Evolutionary conservation across 2,329 filamentous ascomycete genomes (phyloP), one percentile per base, ranked within the genome.

Genomic region (Apiospora hydei): DNA sequence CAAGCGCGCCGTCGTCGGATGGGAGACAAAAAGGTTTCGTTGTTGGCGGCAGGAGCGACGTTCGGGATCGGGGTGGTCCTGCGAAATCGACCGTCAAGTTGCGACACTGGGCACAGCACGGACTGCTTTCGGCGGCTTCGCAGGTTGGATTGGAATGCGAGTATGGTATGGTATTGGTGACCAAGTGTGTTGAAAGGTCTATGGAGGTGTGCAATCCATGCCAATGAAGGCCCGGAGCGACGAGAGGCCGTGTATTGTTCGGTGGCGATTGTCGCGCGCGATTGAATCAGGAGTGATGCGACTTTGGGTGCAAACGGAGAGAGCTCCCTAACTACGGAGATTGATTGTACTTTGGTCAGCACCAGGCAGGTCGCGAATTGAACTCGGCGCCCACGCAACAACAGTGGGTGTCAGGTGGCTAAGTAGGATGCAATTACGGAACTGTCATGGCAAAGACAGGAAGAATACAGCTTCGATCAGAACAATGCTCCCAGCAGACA

Each of bases 231-330:
- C 34, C 34, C 41, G 10, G 57, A 24, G 57, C 8, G 10, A 4
- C 34, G 2, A 13, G 18, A 64, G 34, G 34, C 4, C 8, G 34
- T 18, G 18, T 64, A 41, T 41, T 64, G 57, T 10, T 11, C 30
- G 57, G 34, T 64, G 57, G 57, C 57, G 57, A 64, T 64, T 64
- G 57, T 64, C 57, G 57, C 34, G 57, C 11, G 57, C 57, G 57
- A 64, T 41, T 64, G 57, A 64, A 64, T 64, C 18, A 64, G 57
- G 57, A 64, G 57, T 18, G 57, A 64, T 64, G 57, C 57, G 57
- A 64, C 41, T 64, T 41, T 41, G 21, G 57, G n/a, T 21, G 30
- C 57, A 64, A 64, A 41, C 57, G 18, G 57, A 64, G 30, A 57
- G 8, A 41, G 57, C 57, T 64, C 57, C 16, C 57, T 64, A 41